These are phyloP conservation scores for Malus sylvestris DNA, from an alignment of 306 rosid species.

Conservation along the genomic window DNA sequence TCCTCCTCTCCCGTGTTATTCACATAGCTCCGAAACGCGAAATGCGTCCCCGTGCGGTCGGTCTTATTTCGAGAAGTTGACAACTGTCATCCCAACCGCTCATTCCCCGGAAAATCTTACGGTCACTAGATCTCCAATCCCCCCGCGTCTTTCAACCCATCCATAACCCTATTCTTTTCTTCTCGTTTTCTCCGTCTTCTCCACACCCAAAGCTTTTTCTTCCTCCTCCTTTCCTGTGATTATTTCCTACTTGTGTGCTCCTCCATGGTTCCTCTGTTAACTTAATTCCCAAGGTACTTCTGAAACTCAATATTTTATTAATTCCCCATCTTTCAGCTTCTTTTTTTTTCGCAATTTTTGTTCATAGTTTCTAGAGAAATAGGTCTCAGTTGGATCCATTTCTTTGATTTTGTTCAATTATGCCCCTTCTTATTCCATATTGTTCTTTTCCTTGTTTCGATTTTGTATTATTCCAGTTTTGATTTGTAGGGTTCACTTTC, in stretches of 20 bases:
- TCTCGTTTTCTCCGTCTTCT: neutral
- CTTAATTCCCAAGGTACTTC: conserved; percentile 28
- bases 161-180: neutral
- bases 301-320: neutral
- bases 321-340: neutral
- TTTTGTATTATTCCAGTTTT: neutral
- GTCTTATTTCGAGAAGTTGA: neutral
- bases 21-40: too few relatives aligned
- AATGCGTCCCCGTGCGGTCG: too few relatives aligned
- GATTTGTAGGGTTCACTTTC: conserved; percentile 15
- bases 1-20: too few relatives aligned
- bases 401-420: neutral
- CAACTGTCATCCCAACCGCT: neutral
- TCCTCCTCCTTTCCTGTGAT: neutral
- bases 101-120: neutral
- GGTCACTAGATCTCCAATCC: neutral
- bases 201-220: neutral
- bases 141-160: neutral
- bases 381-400: neutral
- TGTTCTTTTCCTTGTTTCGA: neutral
- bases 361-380: neutral
- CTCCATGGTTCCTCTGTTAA: neutral
- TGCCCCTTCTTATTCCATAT: neutral
- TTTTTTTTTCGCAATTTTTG: neutral
- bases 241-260: neutral